These are phyloP conservation scores for Zymoseptoria pseudotritici DNA, from an alignment of 2,329 filamentous ascomycete genomes.

Conservation along the genomic window DNA sequence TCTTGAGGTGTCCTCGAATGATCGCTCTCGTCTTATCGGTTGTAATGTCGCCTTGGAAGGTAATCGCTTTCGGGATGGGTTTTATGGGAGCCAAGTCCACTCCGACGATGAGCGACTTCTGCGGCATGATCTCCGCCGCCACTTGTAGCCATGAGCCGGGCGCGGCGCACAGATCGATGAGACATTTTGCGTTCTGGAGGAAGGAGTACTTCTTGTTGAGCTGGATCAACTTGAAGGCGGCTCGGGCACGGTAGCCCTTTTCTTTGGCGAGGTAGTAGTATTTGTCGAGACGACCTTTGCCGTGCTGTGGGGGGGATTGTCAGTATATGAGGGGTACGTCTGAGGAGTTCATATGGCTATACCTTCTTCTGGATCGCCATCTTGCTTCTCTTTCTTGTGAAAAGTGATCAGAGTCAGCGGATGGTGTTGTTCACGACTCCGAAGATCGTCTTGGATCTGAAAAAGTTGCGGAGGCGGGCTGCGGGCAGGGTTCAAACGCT, in stretches of 20 bases:
- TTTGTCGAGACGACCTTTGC: conserved; percentile 96
- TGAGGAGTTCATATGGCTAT: background rate
- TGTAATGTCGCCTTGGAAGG: conserved; percentile 96
- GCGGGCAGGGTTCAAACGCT: background rate
- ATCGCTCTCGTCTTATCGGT: conserved; percentile 92
- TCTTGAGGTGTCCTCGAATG: conserved; percentile 82
- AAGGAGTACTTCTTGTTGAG: conserved; percentile 99
- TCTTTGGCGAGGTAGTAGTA: conserved; percentile 99
- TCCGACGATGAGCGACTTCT: conserved; percentile 81
- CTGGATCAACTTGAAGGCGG: conserved; percentile 96
- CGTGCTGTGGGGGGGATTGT: conserved; percentile 52
- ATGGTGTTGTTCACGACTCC: background rate
- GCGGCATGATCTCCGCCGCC: conserved; percentile 88
- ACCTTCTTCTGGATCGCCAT: background rate
- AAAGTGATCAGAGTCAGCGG: background rate
- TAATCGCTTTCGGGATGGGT: conserved; percentile 85
- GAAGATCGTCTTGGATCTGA: background rate
- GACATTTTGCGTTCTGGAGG: conserved; percentile 89
- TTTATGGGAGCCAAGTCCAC: conserved; percentile 95
- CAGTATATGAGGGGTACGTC: background rate
- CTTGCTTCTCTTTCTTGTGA: background rate
- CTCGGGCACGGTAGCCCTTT: conserved; percentile 91
- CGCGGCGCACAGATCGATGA: conserved; percentile 94
- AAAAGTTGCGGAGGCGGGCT: background rate
- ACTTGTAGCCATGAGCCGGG: conserved; percentile 97